Conservation (phyloP, 1,139 yeast genomes). For the Entelexis paramagnoliae region DNA sequence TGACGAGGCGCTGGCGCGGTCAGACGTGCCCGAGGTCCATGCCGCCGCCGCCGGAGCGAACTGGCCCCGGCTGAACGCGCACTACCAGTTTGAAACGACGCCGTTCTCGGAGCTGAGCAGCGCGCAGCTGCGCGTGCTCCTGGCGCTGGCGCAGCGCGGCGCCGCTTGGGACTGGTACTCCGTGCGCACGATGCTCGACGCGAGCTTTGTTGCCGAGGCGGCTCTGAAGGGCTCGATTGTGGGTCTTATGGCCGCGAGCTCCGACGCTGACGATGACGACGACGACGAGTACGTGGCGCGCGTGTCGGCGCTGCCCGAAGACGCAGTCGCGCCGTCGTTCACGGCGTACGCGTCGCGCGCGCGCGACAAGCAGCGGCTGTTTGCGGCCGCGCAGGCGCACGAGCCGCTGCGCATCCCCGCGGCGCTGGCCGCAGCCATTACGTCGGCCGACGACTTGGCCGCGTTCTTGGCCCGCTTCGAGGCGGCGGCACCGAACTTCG, state of each 20-base stretch:
- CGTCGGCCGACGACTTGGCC: neutral
- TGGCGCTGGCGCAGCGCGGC: constrained; percentile 5
- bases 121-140: constrained; percentile 2
- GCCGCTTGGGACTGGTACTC: constrained; percentile 8
- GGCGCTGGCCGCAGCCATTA: constrained; percentile 1
- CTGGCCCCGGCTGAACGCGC: neutral
- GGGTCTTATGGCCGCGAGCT: neutral
- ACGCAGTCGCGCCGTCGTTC: neutral
- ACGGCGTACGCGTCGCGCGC: neutral
- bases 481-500: constrained; percentile 7
- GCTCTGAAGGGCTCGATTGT: constrained; percentile 1
- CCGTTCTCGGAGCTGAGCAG: constrained; percentile 3
- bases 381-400: neutral
- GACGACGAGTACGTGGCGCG: neutral
- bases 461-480: constrained; percentile 3
- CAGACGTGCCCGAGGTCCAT: constrained; percentile 7
- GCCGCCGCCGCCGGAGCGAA: constrained; percentile 9
- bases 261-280: neutral
- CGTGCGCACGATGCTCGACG: neutral
- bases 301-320: neutral
- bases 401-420: constrained; percentile 3
- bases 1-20: neutral
- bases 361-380: neutral
- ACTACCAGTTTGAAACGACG: constrained; percentile 6
- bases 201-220: neutral